phyloP scores from a whole-genome alignment of 176 grass and related monocot species.

The Bonia amplexicaulis region DNA sequence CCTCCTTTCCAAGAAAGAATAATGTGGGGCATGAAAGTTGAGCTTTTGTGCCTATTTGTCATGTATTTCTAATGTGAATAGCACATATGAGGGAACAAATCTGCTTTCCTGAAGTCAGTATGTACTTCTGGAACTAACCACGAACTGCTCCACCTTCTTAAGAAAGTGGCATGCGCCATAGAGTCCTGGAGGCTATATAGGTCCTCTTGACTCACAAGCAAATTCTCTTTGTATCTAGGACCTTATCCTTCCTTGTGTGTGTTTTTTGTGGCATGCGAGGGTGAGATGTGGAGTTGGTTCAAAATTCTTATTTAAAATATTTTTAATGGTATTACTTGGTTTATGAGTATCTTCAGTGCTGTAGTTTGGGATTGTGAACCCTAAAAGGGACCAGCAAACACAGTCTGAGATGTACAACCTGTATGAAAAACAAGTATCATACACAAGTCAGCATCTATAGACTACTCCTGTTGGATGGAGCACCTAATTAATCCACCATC shows the following conservation, averaged over 20 bases:
- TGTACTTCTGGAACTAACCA: not conserved
- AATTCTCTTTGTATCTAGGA: slow-evolving; percentile 7
- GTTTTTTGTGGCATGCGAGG: not conserved
- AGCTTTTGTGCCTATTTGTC: not conserved
- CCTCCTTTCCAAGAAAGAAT: not conserved
- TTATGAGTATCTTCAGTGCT: not conserved
- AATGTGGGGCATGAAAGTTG: not conserved
- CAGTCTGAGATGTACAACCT: not conserved
- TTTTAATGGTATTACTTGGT: not conserved
- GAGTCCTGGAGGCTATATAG: not conserved
- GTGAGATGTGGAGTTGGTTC: not conserved
- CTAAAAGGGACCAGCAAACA: not conserved
- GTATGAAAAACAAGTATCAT: not conserved
- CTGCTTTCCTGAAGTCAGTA: not conserved
- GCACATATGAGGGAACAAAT: not conserved
- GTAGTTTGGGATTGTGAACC: not conserved
- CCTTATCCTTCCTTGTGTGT: not conserved
- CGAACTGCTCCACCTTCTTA: slow-evolving; percentile 8
- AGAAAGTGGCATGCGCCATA: slow-evolving; percentile 1
- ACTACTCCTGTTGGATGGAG: not conserved
- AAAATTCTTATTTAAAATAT: not conserved
- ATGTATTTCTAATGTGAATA: slow-evolving; percentile 23
- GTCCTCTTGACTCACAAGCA: not conserved
- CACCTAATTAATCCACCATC: not conserved
- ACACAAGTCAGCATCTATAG: not conserved